A percentile compares a stretch with the other conserved stretches of the same genome.
phyloP scores from a whole-genome alignment of 2,329 filamentous ascomycete genomes.

The Exophiala mesophila region DNA sequence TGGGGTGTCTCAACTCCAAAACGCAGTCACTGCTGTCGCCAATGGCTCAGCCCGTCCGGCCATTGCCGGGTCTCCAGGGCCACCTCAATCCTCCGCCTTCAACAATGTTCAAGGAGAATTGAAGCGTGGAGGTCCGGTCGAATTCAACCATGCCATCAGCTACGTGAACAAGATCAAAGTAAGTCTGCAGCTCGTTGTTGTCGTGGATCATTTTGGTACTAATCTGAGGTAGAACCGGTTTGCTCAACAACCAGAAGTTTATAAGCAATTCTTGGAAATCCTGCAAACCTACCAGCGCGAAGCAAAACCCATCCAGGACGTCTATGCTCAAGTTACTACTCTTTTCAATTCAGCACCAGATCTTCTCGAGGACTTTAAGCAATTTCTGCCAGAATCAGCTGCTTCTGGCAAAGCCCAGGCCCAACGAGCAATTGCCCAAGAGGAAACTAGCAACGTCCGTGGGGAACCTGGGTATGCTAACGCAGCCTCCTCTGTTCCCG shows the following conservation, averaged over 20 bases:
- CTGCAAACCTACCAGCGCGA: slow-evolving; percentile 97
- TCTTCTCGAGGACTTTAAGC: slow-evolving; percentile 95
- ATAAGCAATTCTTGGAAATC: slow-evolving; percentile 98
- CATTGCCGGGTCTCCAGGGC: slow-evolving; percentile 44
- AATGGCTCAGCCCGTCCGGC: slow-evolving; percentile 46
- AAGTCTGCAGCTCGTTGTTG: slow-evolving; percentile 31
- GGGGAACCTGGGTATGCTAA: slow-evolving; percentile 46
- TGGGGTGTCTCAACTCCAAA: slow-evolving; percentile 51
- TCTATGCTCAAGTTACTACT: slow-evolving; percentile 93
- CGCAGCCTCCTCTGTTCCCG: slow-evolving; percentile 35
- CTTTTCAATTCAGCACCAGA: slow-evolving; percentile 92
- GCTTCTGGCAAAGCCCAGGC: slow-evolving; percentile 61
- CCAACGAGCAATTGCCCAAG: slow-evolving; percentile 53
- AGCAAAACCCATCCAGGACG: slow-evolving; percentile 96
- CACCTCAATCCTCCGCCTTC: slow-evolving; percentile 28
- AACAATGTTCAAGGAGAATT: slow-evolving; percentile 48
- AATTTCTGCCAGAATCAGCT: slow-evolving; percentile 89
- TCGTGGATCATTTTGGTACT: neutral
- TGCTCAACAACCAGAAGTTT: slow-evolving; percentile 92
- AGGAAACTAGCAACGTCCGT: slow-evolving; percentile 61
- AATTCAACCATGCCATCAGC: slow-evolving; percentile 98
- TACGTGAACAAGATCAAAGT: slow-evolving; percentile 99
- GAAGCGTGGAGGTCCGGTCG: slow-evolving; percentile 88
- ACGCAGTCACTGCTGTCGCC: slow-evolving; percentile 57
- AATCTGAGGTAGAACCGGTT: slow-evolving; percentile 71